A percentile compares a stretch with the other conserved stretches of the same genome.
Evolutionary conservation across 2,329 filamentous ascomycete genomes (phyloP).

Genomic region (Phialophora chinensis): DNA sequence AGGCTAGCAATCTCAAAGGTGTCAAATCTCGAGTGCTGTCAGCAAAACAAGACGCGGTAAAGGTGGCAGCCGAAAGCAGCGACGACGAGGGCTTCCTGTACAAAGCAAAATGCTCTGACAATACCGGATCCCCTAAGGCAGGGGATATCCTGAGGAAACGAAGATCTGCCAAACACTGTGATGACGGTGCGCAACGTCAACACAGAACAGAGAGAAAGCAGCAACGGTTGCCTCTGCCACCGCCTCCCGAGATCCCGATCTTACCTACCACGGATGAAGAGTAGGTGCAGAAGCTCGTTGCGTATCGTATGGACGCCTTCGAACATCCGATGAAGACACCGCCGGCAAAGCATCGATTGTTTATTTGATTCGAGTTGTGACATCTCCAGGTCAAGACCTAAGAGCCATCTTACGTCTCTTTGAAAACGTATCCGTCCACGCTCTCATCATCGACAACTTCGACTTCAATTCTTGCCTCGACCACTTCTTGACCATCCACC

Average conservation of each 20-base stretch:
- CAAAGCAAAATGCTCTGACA: not conserved
- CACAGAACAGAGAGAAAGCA: conserved; percentile 3
- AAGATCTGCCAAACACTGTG: not conserved
- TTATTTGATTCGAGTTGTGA: conserved; percentile 1
- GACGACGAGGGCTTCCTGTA: conserved; percentile 24
- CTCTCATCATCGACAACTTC: conserved; percentile 72
- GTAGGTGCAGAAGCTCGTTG: not conserved
- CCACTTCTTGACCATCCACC: conserved; percentile 79
- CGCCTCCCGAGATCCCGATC: conserved; percentile 38
- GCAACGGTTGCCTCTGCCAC: conserved; percentile 26
- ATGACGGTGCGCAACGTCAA: not conserved
- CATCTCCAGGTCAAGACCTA: not conserved
- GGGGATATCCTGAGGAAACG: conserved; percentile 11
- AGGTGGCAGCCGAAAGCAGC: conserved; percentile 22
- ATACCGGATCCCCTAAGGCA: not conserved
- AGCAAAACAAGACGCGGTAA: conserved; percentile 3
- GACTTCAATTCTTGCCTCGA: conserved; percentile 84
- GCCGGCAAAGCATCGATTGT: not conserved
- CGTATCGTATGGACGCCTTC: not conserved
- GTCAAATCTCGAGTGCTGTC: conserved; percentile 19
- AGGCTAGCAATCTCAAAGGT: not conserved
- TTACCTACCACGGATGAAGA: conserved; percentile 33
- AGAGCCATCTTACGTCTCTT: conserved; percentile 63
- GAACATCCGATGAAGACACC: not conserved
- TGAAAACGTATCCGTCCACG: conserved; percentile 76